phyloP scores from a whole-genome alignment of 2,329 filamentous ascomycete genomes.

The Pseudocercospora fijiensis region DNA sequence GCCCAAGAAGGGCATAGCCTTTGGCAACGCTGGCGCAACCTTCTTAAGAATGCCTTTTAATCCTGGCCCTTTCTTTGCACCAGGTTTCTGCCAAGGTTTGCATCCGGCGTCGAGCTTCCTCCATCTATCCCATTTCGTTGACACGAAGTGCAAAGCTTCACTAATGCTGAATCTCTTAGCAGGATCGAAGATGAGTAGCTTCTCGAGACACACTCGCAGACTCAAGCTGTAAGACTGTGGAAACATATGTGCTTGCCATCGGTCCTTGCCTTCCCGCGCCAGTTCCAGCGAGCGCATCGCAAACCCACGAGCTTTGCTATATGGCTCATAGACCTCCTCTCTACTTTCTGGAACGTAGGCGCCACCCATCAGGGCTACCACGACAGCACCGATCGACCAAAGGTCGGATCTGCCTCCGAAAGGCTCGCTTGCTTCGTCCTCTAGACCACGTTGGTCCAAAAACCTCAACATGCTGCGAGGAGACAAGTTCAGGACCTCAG shows the following conservation, averaged over 20 bases:
- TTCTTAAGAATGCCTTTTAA: background rate
- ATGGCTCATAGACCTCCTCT: background rate
- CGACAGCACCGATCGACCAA: slow-evolving; percentile 21
- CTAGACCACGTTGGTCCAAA: background rate
- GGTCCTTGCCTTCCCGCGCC: background rate
- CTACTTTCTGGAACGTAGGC: background rate
- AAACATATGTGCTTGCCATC: background rate
- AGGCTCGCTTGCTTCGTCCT: background rate
- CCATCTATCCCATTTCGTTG: background rate
- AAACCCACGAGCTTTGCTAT: background rate
- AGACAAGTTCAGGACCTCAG: background rate
- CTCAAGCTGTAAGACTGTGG: background rate
- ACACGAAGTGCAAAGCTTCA: background rate
- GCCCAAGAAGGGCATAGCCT: background rate
- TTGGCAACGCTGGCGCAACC: background rate
- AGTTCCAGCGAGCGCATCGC: background rate
- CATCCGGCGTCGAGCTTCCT: background rate
- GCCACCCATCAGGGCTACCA: slow-evolving; percentile 20
- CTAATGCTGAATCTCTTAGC: background rate
- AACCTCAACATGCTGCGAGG: background rate
- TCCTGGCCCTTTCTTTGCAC: background rate
- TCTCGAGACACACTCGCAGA: background rate
- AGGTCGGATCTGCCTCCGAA: slow-evolving; percentile 14
- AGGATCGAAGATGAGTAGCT: background rate
- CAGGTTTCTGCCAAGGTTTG: background rate